Base-by-base conservation (phyloP, 306 rosid genomes). In the Begonia peltatifolia region DNA sequence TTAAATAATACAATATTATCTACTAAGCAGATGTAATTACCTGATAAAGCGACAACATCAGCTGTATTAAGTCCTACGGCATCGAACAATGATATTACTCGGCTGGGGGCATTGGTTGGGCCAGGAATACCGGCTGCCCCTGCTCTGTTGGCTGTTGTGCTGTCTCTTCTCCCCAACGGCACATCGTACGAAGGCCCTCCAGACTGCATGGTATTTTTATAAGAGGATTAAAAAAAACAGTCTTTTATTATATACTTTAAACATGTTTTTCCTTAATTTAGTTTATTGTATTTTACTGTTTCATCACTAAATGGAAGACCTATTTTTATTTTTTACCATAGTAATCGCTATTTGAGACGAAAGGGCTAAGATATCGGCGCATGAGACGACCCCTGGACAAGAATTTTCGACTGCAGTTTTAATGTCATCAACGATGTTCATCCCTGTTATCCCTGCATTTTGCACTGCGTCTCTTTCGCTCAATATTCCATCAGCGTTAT, bases 361-460 rank as follows among this genome's bases (percentile, higher is more conserved):
- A 62, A 76, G 50, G 44, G 82, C 73, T 22, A 76, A 58, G 15
- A 76, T 68, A 42, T 76, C 78, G 2, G 82, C 75, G 53, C 82
- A 76, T 10, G 82, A 71, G n/a, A 76, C 78, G 4, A 66, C 61
- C 1, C 70, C 68, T 0, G 82, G 78, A 42, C 82, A 76, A 9
- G 55, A 70, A 49, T 51, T 63, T 53, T 76, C 73, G 0, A 72
- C 36, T 0, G 75, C 72, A 16, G 75, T 17, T 68, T 76, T 76
- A 14, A 69, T 69, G 41, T 68, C 72, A 54, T 76, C 78, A 6
- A 76, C 71, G 3, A 72, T 76, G 1, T 41, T 9, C 14, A 30
- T 61, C 35, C 78, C 82, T 0, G 23, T 68, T 7, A 67, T 61
- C 14, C 52, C 41, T 2, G 0, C 6, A 48, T 76, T 72, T 0